Percentiles rank a stretch among this genome's conserved stretches.
Conservation (phyloP, 2,329 filamentous ascomycete genomes). For the Alternaria hordeiaustralica region DNA sequence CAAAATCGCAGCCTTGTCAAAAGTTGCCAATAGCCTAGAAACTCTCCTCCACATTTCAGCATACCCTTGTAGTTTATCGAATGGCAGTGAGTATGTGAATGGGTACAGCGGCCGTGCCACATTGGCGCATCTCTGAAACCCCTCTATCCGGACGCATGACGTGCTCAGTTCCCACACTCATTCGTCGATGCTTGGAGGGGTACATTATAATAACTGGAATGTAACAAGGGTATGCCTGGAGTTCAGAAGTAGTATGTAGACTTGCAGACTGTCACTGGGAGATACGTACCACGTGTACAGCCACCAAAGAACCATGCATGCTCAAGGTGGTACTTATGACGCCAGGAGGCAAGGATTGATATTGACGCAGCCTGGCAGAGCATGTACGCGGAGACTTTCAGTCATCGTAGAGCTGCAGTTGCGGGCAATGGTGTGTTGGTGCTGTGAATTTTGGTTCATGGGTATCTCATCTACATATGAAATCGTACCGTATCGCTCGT, state of each 20-base stretch:
- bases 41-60: neutral
- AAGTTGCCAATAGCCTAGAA: neutral
- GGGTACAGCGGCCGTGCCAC: neutral
- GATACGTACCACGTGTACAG: too few relatives aligned
- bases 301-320: too few relatives aligned
- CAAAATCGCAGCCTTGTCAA: neutral
- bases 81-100: neutral
- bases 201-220: neutral
- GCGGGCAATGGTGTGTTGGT: neutral
- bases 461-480: conserved; percentile 23
- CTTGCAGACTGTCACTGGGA: too few relatives aligned
- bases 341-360: too few relatives aligned
- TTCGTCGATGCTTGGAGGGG: neutral
- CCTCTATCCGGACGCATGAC: neutral
- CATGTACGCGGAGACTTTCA: too few relatives aligned
- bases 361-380: too few relatives aligned
- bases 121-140: neutral
- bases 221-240: too few relatives aligned
- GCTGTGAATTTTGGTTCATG: conserved; percentile 9
- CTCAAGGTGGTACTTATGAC: too few relatives aligned
- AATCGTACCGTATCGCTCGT: conserved; percentile 9
- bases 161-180: neutral
- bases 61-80: neutral
- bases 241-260: too few relatives aligned
- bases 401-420: too few relatives aligned